Conservation (phyloP, 768 basidiomycete species). For the Agaricus blazei region DNA sequence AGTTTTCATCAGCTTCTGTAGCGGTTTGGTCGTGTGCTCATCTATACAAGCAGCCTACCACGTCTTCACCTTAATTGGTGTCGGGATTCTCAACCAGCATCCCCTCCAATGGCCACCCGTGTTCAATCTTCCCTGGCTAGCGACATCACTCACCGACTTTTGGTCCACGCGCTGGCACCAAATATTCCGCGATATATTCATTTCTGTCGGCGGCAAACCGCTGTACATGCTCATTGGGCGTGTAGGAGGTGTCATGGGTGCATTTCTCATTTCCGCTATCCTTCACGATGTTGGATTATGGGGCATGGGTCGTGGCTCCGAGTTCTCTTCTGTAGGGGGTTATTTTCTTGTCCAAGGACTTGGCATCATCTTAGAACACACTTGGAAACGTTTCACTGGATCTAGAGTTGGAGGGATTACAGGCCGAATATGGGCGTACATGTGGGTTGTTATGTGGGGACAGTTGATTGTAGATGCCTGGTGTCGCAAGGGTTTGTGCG, state of each 20-base stretch:
- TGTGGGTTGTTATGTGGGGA: conserved; percentile 45
- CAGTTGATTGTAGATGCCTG: conserved; percentile 47
- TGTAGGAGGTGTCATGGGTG: conserved; percentile 45
- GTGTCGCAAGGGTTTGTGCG: conserved; percentile 36
- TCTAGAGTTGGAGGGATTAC: conserved; percentile 37
- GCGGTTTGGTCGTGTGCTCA: conserved; percentile 40
- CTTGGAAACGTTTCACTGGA: conserved; percentile 41
- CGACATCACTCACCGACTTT: conserved; percentile 55
- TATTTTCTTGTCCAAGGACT: conserved; percentile 58
- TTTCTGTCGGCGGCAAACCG: conserved; percentile 44
- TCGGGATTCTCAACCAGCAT: conserved; percentile 41
- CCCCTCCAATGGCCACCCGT: conserved; percentile 59
- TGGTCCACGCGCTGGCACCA: conserved; percentile 73
- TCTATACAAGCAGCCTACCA: conserved; percentile 41
- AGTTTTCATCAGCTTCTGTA: conserved; percentile 33
- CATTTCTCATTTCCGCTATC: conserved; percentile 55
- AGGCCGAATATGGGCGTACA: conserved; percentile 48
- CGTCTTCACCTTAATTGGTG: conserved; percentile 34
- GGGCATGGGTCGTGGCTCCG: conserved; percentile 51
- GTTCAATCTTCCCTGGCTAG: conserved; percentile 51
- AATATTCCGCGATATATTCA: conserved; percentile 52
- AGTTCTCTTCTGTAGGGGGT: conserved; percentile 35
- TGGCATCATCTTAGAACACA: conserved; percentile 43
- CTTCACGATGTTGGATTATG: conserved; percentile 55
- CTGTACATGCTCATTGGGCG: conserved; percentile 40